Percentiles rank a stretch among this genome's conserved stretches.
Evolutionary conservation across 352 stramenopile species (phyloP).

Genomic region (Aphanomyces invadans): DNA sequence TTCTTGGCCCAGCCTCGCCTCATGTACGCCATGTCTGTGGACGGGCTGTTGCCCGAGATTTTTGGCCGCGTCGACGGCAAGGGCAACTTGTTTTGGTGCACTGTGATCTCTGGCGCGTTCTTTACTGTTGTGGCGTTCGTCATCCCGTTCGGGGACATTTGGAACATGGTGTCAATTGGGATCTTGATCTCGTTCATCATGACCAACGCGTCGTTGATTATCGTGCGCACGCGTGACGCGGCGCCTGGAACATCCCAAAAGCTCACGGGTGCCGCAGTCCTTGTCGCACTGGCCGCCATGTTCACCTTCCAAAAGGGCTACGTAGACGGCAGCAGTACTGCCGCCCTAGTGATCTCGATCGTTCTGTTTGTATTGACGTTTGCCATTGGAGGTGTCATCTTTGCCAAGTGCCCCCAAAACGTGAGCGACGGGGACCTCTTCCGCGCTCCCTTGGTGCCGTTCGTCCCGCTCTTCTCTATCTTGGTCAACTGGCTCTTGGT

Average conservation of each 20-base stretch:
- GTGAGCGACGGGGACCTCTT: conserved; percentile 39
- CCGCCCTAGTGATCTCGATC: conserved; percentile 30
- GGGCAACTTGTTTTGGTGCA: conserved; percentile 75
- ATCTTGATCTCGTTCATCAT: conserved; percentile 85
- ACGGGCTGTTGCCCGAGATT: conserved; percentile 88
- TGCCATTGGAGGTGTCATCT: background rate
- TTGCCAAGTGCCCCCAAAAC: conserved; percentile 52
- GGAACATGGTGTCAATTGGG: conserved; percentile 84
- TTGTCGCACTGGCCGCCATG: conserved; percentile 31
- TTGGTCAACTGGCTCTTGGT: conserved; percentile 65
- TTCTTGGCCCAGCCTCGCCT: conserved; percentile 90
- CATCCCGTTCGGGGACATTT: conserved; percentile 68
- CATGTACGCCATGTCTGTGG: conserved; percentile 88
- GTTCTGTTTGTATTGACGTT: background rate
- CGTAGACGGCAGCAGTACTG: conserved; percentile 35
- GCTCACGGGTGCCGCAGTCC: conserved; percentile 38
- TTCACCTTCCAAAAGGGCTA: conserved; percentile 73
- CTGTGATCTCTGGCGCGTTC: conserved; percentile 50
- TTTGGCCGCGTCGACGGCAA: conserved; percentile 83
- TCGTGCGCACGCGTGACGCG: conserved; percentile 52
- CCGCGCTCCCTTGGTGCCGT: conserved; percentile 56
- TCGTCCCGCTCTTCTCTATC: conserved; percentile 48
- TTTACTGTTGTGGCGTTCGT: conserved; percentile 64
- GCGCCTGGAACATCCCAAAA: conserved; percentile 38
- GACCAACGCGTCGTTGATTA: conserved; percentile 64